Evolutionary conservation across 352 stramenopile species (phyloP).

Genomic region (Phytophthora quininea): DNA sequence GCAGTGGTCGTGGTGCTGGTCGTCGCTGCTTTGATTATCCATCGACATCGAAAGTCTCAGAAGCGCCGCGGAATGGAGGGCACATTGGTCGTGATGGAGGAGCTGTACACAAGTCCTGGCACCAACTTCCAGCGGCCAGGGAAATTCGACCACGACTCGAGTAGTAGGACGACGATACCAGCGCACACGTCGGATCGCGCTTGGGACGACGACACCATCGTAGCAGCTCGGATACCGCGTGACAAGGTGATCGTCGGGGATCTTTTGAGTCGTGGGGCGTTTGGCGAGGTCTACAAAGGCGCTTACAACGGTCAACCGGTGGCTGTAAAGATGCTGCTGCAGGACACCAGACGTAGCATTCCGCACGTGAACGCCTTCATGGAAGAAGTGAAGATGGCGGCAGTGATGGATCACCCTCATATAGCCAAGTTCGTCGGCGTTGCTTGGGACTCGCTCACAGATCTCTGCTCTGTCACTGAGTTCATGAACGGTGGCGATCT

Average conservation of each 20-base stretch:
- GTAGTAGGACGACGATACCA: constrained; percentile 11
- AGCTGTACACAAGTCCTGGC: not conserved
- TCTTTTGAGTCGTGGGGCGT: constrained; percentile 58
- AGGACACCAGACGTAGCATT: constrained; percentile 61
- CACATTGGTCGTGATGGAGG: constrained; percentile 18
- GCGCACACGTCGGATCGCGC: constrained; percentile 13
- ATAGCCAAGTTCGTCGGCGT: constrained; percentile 27
- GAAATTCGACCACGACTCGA: constrained; percentile 16
- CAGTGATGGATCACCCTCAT: constrained; percentile 44
- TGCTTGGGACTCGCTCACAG: constrained; percentile 38
- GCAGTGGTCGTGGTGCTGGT: constrained; percentile 7
- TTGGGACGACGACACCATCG: constrained; percentile 28
- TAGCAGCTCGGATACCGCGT: constrained; percentile 55
- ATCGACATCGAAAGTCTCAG: not conserved
- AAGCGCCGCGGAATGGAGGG: constrained; percentile 12
- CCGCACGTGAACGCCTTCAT: constrained; percentile 40
- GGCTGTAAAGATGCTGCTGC: constrained; percentile 73
- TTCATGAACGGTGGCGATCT: constrained; percentile 48
- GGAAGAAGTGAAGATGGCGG: constrained; percentile 49
- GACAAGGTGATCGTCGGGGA: constrained; percentile 52
- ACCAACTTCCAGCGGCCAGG: constrained; percentile 1
- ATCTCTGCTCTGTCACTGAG: constrained; percentile 39
- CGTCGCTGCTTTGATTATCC: constrained; percentile 3
- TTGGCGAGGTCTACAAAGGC: constrained; percentile 62
- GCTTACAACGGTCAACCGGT: constrained; percentile 54